These are phyloP conservation scores for Pelargonium fulgidum DNA, from an alignment of 441 rosid genomes.

Conservation along the genomic window DNA sequence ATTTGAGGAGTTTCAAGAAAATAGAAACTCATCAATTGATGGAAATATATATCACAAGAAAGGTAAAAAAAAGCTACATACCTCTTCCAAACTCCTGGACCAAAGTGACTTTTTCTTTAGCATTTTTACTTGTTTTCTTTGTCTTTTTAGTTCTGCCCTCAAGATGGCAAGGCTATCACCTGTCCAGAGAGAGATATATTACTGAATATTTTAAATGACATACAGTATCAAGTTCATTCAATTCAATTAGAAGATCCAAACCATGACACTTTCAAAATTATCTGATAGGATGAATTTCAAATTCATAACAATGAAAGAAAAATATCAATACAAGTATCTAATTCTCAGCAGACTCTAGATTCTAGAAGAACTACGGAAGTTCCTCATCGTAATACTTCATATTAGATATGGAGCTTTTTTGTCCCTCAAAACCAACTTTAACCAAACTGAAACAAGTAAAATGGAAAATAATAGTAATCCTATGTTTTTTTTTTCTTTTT, in stretches of 20 bases:
- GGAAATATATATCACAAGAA: neutral
- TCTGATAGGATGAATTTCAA: neutral
- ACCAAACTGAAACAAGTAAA: too few relatives aligned
- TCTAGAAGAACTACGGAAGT: too few relatives aligned
- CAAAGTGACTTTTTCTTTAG: constrained; percentile 96
- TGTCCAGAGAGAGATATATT: constrained; percentile 18
- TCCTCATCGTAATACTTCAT: too few relatives aligned
- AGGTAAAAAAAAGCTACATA: constrained; percentile 20
- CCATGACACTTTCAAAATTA: neutral
- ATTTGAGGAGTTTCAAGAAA: neutral
- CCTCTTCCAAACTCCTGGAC: constrained; percentile 98
- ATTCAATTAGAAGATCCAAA: neutral
- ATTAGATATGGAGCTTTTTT: too few relatives aligned
- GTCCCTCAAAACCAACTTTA: too few relatives aligned
- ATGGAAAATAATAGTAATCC: too few relatives aligned
- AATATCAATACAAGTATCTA: too few relatives aligned
- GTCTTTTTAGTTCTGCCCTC: constrained; percentile 89
- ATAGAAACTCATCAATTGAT: neutral
- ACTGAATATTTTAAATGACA: neutral
- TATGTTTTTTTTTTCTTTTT: too few relatives aligned
- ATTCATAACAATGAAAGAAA: too few relatives aligned
- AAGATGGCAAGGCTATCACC: constrained; percentile 81
- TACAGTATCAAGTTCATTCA: neutral
- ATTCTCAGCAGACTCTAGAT: too few relatives aligned
- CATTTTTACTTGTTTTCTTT: constrained; percentile 79